Conservation (phyloP, 495 filamentous ascomycete genomes). For the Talaromyces thailandensis region DNA sequence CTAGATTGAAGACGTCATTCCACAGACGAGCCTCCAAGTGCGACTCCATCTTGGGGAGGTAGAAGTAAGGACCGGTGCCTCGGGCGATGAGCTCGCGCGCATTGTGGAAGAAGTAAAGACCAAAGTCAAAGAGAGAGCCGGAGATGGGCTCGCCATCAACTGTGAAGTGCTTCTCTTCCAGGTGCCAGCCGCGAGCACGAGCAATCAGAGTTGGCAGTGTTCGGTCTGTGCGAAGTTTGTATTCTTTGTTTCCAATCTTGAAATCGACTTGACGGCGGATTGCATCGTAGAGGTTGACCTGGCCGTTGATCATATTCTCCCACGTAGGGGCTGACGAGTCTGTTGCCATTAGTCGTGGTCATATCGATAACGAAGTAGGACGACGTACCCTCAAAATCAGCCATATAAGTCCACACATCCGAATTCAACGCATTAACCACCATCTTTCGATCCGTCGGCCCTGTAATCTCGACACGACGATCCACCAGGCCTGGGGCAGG, state of each 20-base stretch:
- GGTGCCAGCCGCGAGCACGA: constrained; percentile 84
- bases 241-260: constrained; percentile 89
- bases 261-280: constrained; percentile 94
- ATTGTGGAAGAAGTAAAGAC: constrained; percentile 99
- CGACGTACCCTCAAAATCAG: constrained; percentile 83
- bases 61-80: constrained; percentile 93
- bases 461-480: constrained; percentile 96
- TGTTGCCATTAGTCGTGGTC: constrained; percentile 21
- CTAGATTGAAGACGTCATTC: constrained; percentile 98
- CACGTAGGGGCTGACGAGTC: constrained; percentile 96
- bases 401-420: constrained; percentile 99
- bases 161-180: constrained; percentile 97
- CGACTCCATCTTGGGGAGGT: constrained; percentile 99
- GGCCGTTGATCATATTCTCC: constrained; percentile 99
- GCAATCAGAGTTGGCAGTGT: constrained; percentile 74
- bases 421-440: constrained; percentile 97
- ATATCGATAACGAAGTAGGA: background rate
- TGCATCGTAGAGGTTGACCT: constrained; percentile 97
- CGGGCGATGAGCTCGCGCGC: constrained; percentile 77
- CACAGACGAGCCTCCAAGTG: constrained; percentile 95
- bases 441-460: constrained; percentile 98
- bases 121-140: constrained; percentile 91
- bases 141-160: constrained; percentile 95
- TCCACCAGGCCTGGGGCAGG: constrained; percentile 92
- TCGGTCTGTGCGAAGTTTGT: constrained; percentile 89